Base-by-base conservation (phyloP, 371 early-diverging fungal genomes). In the Mucor racemosus region DNA sequence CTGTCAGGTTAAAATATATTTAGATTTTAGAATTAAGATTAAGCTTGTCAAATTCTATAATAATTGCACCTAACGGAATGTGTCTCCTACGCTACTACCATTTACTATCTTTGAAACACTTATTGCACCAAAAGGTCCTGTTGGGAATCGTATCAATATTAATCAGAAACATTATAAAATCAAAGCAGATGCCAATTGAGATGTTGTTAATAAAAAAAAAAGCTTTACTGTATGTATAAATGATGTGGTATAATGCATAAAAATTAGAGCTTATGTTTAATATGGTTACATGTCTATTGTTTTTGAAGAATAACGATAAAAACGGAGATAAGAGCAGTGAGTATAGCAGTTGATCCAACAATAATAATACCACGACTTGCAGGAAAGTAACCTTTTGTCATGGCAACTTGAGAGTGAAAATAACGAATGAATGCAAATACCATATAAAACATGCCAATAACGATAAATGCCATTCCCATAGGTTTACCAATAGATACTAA, bases 311-410 rank as follows among this genome's bases (percentile, higher is more conserved):
- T 36, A 4, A 63, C 17, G 2, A 59, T 36, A 41, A 60, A 46
- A 7, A 72, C 54, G 33, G 69, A 58, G 14, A 77, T 48, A 42
- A 86, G 66, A 7, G 87, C 73, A 4, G 72, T 65, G 13, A 88
- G 39, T 7, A 79, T 68, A 7, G 71, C 59, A 4, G 77, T 26
- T 10, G 86, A 71, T 1, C 84, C 79, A n/a, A 85, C 35, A 34
- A 87, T 60, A 7, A 87, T 78, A 40, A 81, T 85, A 9, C 85
- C 86, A 39, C 90, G 84, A 65, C 89, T 90, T 2, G 91, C 90
- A 6, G 92, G 90, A 67, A 92, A 93, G 60, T 82, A 82, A 10
- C 91, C 91, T 62, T 81, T 80, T 8, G 85, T 87, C 84, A 93
- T 82, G 19, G 85, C 74, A 7, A 64, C 68, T 75, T 93, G 92